These are phyloP conservation scores for Aspergillus floridensis DNA, from an alignment of 2,329 filamentous ascomycete species.

Conservation along the genomic window DNA sequence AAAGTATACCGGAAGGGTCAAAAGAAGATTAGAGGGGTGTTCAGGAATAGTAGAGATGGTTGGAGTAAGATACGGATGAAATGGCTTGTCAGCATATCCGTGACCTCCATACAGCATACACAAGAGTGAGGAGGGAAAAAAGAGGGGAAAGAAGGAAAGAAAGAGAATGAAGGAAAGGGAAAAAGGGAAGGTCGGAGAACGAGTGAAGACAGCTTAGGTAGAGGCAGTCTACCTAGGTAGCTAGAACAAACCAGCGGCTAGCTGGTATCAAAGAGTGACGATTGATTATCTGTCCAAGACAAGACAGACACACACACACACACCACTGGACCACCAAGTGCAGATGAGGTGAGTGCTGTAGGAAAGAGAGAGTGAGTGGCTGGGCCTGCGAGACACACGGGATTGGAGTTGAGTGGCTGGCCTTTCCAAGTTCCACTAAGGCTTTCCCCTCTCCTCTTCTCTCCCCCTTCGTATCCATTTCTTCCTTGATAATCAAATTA, in stretches of 20 bases:
- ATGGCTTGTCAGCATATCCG: background rate
- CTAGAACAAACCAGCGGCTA: background rate
- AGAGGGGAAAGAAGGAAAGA: background rate
- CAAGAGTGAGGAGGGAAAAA: background rate
- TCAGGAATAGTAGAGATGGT: background rate
- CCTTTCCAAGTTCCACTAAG: background rate
- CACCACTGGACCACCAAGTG: background rate
- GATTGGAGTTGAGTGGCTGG: background rate
- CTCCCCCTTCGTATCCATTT: background rate
- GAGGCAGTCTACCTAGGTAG: background rate
- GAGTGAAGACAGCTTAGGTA: background rate
- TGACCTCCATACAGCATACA: background rate
- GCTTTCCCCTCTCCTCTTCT: background rate
- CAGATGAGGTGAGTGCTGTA: background rate
- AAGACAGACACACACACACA: background rate
- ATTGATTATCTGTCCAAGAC: background rate
- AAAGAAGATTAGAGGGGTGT: background rate
- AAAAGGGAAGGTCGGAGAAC: background rate
- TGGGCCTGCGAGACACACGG: background rate
- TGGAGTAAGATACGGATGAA: background rate
- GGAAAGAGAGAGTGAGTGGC: background rate
- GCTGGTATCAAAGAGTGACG: constrained; percentile 7
- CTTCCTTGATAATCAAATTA: background rate
- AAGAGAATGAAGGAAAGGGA: background rate
- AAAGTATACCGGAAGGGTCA: background rate